Evolutionary conservation across 371 early-diverging fungal genomes (phyloP).

Genomic region (Haplosporangium sp.): DNA sequence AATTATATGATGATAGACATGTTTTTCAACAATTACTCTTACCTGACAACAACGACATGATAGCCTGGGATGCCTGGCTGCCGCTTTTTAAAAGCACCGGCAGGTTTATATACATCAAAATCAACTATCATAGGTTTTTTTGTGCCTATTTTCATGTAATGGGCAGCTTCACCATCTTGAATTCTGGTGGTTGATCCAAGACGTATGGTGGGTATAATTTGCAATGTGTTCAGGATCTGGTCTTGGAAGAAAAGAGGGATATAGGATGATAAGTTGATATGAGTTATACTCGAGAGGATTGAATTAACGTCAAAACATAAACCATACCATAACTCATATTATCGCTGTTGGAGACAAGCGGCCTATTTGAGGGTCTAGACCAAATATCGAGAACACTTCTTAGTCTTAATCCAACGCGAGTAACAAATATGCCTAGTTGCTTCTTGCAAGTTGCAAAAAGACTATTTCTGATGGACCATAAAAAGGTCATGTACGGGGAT

Average conservation of each 20-base stretch:
- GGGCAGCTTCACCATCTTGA: neutral
- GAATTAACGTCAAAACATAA: neutral
- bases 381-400: neutral
- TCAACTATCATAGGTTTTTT: conserved; percentile 28
- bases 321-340: conserved; percentile 26
- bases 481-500: no score
- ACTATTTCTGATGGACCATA: conserved; percentile 8
- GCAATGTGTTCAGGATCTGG: conserved; percentile 35
- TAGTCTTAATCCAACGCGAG: conserved; percentile 9
- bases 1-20: neutral
- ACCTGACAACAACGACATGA: conserved; percentile 55
- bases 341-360: conserved; percentile 27
- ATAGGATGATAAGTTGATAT: no score
- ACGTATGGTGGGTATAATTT: conserved; percentile 36
- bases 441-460: conserved; percentile 7
- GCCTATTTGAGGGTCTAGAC: neutral
- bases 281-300: no score
- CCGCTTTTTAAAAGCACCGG: conserved; percentile 63
- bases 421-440: neutral
- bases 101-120: conserved; percentile 68
- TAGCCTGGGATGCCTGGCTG: conserved; percentile 66
- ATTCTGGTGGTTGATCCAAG: neutral
- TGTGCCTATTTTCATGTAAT: neutral
- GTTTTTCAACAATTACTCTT: conserved; percentile 28
- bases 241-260: conserved; percentile 5